phyloP scores from a whole-genome alignment of 2,329 filamentous ascomycete genomes.

The Cordyceps militaris region DNA sequence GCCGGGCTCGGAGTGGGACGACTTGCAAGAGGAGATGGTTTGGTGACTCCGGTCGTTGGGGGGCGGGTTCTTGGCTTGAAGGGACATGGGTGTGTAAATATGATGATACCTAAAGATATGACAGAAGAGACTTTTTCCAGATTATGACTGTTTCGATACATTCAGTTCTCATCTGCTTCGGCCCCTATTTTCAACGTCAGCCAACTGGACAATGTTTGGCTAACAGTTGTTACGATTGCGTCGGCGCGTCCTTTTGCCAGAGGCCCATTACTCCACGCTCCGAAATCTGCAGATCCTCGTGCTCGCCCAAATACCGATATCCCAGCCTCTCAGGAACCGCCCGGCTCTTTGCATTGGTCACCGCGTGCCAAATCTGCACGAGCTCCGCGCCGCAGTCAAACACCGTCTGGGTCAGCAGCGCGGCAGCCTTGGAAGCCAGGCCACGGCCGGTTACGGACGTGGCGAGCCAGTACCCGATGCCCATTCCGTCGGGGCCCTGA shows the following conservation, averaged over 20 bases:
- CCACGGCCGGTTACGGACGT: constrained; percentile 16
- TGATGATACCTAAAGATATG: background rate
- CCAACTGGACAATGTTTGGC: too few species aligned
- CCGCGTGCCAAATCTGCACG: constrained; percentile 16
- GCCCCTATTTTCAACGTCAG: too few species aligned
- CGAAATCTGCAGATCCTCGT: background rate
- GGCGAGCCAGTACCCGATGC: constrained; percentile 18
- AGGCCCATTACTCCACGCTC: background rate
- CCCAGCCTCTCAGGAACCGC: constrained; percentile 13
- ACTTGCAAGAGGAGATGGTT: constrained; percentile 4
- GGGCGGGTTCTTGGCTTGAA: background rate
- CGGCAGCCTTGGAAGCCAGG: constrained; percentile 14
- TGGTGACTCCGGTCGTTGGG: background rate
- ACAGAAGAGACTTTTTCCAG: too few species aligned
- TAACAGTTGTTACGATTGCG: too few species aligned
- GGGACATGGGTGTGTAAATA: background rate
- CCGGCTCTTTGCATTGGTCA: constrained; percentile 13
- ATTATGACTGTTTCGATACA: too few species aligned
- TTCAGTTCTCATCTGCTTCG: background rate
- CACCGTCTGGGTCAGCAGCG: constrained; percentile 13
- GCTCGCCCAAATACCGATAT: constrained; percentile 6
- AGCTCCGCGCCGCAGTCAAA: constrained; percentile 14
- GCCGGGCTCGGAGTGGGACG: constrained; percentile 1
- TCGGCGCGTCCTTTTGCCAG: background rate
- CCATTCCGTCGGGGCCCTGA: background rate